Evolutionary conservation across 192 early-diverging fungal species (phyloP).

Genomic region (Kappamyces sp.): DNA sequence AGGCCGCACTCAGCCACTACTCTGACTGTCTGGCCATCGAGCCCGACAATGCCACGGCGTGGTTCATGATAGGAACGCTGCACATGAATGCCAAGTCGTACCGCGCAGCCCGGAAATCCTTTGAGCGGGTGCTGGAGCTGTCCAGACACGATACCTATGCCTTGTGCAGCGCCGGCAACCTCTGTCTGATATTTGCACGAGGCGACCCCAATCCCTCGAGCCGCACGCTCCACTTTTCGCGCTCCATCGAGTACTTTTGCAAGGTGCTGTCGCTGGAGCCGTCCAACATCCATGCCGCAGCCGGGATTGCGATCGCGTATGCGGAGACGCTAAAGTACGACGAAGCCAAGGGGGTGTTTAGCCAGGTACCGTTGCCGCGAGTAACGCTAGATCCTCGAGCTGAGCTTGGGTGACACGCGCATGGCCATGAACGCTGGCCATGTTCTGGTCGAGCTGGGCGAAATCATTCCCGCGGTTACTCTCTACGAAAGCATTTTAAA

Average conservation of each 20-base stretch:
- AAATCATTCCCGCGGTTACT: constrained; percentile 66
- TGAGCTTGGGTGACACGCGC: background rate
- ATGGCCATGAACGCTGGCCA: constrained; percentile 73
- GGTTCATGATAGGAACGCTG: constrained; percentile 68
- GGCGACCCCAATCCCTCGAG: constrained; percentile 26
- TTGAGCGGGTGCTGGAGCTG: constrained; percentile 71
- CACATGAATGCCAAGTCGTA: constrained; percentile 56
- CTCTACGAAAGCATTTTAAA: constrained; percentile 47
- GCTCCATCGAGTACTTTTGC: constrained; percentile 66
- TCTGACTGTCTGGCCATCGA: constrained; percentile 58
- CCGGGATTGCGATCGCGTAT: constrained; percentile 79
- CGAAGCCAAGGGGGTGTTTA: constrained; percentile 64
- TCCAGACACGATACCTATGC: constrained; percentile 76
- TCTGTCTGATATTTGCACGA: constrained; percentile 62
- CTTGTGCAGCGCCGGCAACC: constrained; percentile 74
- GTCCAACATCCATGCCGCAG: constrained; percentile 70
- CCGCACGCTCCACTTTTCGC: constrained; percentile 16
- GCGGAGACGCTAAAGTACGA: constrained; percentile 59
- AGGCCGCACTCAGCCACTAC: constrained; percentile 58
- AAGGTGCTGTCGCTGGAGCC: constrained; percentile 64
- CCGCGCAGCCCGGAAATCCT: constrained; percentile 62
- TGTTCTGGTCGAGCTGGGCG: constrained; percentile 64
- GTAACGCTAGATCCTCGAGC: constrained; percentile 6
- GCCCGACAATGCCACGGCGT: constrained; percentile 53
- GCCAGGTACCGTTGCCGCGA: constrained; percentile 25